A percentile compares a stretch with the other conserved stretches of the same genome.
Conservation (phyloP, 192 early-diverging fungal species). For the Backusella luteola region DNA sequence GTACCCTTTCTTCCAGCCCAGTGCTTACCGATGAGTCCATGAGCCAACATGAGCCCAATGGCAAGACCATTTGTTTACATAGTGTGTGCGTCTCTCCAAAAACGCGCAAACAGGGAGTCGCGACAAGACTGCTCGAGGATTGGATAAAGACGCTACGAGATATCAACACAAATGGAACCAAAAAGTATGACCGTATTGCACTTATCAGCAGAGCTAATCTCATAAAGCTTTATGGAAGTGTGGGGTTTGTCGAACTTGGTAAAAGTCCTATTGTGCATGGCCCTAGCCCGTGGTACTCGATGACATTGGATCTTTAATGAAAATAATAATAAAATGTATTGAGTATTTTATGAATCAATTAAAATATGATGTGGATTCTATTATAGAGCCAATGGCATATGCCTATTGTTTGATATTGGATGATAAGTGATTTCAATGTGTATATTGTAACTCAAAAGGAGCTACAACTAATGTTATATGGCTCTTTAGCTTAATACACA, state of each 20-base stretch:
- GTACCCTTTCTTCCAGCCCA: slow-evolving; percentile 44
- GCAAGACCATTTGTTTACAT: slow-evolving; percentile 65
- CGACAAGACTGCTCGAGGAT: slow-evolving; percentile 42
- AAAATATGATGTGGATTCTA: no score
- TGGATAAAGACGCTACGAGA: slow-evolving; percentile 47
- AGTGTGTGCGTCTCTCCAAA: slow-evolving; percentile 57
- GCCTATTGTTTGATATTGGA: no score
- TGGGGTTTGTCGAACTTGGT: slow-evolving; percentile 59
- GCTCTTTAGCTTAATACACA: no score
- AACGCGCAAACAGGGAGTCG: slow-evolving; percentile 57
- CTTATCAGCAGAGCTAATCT: slow-evolving; percentile 57
- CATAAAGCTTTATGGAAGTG: slow-evolving; percentile 57
- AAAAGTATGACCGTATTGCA: slow-evolving; percentile 44
- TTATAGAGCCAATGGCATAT: no score
- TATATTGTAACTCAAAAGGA: no score
- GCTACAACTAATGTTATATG: no score
- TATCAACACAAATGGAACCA: neutral
- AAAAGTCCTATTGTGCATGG: slow-evolving; percentile 62
- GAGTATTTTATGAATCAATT: no score
- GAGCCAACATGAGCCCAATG: slow-evolving; percentile 56
- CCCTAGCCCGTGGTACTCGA: slow-evolving; percentile 48
- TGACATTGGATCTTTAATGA: slow-evolving; percentile 27
- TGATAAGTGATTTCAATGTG: neutral
- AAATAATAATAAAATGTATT: neutral
- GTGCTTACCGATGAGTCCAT: slow-evolving; percentile 66